phyloP scores from a whole-genome alignment of 371 early-diverging fungal species.

The Mortierella sp. region DNA sequence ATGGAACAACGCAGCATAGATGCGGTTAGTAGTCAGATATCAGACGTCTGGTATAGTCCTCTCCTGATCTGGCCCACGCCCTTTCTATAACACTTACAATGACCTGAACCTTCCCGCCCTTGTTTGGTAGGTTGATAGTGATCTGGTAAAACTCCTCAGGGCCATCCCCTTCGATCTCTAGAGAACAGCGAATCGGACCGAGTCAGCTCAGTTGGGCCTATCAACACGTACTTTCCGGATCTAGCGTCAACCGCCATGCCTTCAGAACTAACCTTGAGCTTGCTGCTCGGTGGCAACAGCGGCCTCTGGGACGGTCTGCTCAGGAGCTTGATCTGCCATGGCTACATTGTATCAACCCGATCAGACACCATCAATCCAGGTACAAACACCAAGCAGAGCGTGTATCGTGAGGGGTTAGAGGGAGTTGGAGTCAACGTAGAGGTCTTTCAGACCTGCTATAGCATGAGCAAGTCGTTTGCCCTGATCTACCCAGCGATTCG shows the following conservation, averaged over 20 bases:
- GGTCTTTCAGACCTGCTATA: too few relatives aligned
- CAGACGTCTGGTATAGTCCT: too few relatives aligned
- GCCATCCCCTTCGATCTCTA: slow-evolving; percentile 50
- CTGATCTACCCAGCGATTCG: neutral
- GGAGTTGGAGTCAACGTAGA: too few relatives aligned
- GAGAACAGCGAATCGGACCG: neutral
- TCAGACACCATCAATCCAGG: neutral
- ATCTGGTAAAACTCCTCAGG: slow-evolving; percentile 69
- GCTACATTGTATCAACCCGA: slow-evolving; percentile 3
- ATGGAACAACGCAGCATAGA: neutral
- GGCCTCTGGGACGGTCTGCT: slow-evolving; percentile 34
- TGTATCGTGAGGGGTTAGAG: neutral
- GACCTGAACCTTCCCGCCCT: slow-evolving; percentile 62
- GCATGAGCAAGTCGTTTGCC: too few relatives aligned
- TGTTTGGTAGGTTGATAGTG: slow-evolving; percentile 67
- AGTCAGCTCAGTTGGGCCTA: neutral
- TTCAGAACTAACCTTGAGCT: slow-evolving; percentile 31
- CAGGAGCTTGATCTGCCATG: slow-evolving; percentile 47
- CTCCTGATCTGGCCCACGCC: neutral
- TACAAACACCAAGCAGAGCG: neutral
- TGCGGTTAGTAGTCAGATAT: neutral
- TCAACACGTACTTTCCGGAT: too few relatives aligned
- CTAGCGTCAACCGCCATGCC: too few relatives aligned
- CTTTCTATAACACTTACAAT: slow-evolving; percentile 53
- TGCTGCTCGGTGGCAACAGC: slow-evolving; percentile 43